Evolutionary conservation across 1,284 basidiomycete genomes (phyloP).

Genomic region (Thecaphora frezii): DNA sequence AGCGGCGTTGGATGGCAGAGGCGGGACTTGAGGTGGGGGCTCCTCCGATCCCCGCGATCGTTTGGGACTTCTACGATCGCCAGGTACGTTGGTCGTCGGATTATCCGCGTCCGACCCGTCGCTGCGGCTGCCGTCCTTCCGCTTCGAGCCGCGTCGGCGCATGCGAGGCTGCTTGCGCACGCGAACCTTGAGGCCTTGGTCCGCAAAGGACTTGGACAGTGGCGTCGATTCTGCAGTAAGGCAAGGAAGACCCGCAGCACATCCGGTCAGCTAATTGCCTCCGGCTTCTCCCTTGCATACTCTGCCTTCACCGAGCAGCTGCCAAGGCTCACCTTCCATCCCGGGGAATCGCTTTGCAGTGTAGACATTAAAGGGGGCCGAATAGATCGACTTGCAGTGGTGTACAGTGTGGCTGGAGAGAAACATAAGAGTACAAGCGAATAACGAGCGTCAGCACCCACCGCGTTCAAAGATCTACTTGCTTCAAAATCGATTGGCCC

Average conservation of each 20-base stretch:
- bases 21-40: neutral
- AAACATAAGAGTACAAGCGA: neutral
- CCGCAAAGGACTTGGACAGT: constrained; percentile 50
- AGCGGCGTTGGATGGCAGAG: neutral
- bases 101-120: constrained; percentile 25
- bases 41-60: constrained; percentile 20
- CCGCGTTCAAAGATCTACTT: no score
- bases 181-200: constrained; percentile 53
- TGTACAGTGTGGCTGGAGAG: constrained; percentile 33
- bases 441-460: no score
- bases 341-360: constrained; percentile 54
- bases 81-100: constrained; percentile 1
- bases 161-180: constrained; percentile 53
- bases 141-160: constrained; percentile 25
- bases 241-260: neutral
- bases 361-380: constrained; percentile 50
- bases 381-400: constrained; percentile 54
- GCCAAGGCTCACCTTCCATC: constrained; percentile 33
- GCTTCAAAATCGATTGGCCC: no score
- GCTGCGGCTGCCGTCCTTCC: constrained; percentile 29
- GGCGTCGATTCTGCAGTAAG: constrained; percentile 35
- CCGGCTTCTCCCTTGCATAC: no score
- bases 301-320: neutral
- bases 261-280: no score
- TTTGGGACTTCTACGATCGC: constrained; percentile 18